phyloP scores from a whole-genome alignment of 305 asterid species.

The Ajuga reptans region DNA sequence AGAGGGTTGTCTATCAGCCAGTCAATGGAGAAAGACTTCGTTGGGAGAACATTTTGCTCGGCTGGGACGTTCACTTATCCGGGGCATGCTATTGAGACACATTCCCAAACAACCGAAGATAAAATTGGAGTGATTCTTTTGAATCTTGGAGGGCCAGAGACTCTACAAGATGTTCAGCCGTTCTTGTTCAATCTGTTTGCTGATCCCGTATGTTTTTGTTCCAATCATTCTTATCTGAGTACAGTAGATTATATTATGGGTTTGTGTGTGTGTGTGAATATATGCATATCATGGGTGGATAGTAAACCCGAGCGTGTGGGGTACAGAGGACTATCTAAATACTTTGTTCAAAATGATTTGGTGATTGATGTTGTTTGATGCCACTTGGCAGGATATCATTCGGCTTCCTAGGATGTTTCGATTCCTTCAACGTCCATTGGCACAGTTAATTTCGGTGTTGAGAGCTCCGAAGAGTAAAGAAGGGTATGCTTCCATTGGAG shows the following conservation, averaged over 20 bases:
- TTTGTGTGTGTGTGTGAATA: too few species aligned
- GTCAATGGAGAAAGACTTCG: constrained; percentile 25
- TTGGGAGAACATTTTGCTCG: constrained; percentile 43
- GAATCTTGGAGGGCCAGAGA: constrained; percentile 96
- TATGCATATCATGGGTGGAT: background rate
- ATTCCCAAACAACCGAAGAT: constrained; percentile 43
- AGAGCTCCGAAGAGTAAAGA: constrained; percentile 94
- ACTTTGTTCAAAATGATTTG: background rate
- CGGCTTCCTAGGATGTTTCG: constrained; percentile 87
- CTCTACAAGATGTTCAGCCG: constrained; percentile 88
- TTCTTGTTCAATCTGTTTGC: constrained; percentile 83
- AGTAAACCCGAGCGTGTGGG: background rate
- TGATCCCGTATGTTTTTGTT: constrained; percentile 57
- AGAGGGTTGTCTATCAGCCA: constrained; percentile 33
- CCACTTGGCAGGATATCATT: constrained; percentile 62
- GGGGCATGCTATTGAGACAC: constrained; percentile 25
- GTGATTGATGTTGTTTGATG: constrained; percentile 9
- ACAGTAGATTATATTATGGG: background rate
- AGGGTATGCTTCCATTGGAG: constrained; percentile 96
- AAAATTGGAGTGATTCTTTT: constrained; percentile 80
- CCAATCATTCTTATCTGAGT: background rate
- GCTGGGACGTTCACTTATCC: constrained; percentile 42
- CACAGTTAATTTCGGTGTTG: constrained; percentile 66
- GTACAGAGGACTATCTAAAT: background rate
- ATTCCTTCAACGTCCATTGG: constrained; percentile 85